These are phyloP conservation scores for Nematocida major DNA, from an alignment of 371 early-diverging fungal species.

Conservation along the genomic window DNA sequence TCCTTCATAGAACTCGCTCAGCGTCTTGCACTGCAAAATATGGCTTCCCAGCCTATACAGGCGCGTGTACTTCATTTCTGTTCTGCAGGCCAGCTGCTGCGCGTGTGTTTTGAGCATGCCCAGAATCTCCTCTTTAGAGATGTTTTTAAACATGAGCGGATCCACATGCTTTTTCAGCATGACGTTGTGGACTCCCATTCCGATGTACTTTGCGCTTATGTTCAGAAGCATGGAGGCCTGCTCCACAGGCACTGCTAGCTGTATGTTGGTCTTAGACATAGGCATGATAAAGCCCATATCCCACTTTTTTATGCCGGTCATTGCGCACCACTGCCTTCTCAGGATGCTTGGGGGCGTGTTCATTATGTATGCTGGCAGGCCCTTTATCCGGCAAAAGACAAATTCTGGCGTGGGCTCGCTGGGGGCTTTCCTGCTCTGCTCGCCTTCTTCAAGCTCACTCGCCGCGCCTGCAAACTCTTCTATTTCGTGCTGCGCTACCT, in stretches of 20 bases:
- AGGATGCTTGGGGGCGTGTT: not conserved
- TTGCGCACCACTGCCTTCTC: not conserved
- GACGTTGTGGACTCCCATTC: not conserved
- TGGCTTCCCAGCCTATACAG: not conserved
- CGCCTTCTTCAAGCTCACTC: too few relatives aligned
- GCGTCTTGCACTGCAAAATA: not conserved
- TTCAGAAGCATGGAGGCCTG: not conserved
- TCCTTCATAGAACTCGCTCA: not conserved
- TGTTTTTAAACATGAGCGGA: not conserved
- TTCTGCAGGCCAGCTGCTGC: not conserved
- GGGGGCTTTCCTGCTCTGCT: not conserved
- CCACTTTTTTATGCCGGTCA: not conserved
- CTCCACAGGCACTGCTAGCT: slow-evolving; percentile 1
- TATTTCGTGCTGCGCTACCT: not conserved
- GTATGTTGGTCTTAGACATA: not conserved
- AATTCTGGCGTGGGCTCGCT: not conserved
- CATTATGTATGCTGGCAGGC: not conserved
- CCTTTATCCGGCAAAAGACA: slow-evolving; percentile 3
- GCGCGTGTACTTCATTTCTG: not conserved
- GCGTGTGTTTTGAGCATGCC: not conserved
- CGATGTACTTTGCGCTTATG: not conserved
- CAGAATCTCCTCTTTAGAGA: not conserved
- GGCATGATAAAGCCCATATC: not conserved
- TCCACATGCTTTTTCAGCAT: not conserved
- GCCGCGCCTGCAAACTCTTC: not conserved